Base-by-base conservation (phyloP, 2,329 filamentous ascomycete species). In the Zymoseptoria passerinii region DNA sequence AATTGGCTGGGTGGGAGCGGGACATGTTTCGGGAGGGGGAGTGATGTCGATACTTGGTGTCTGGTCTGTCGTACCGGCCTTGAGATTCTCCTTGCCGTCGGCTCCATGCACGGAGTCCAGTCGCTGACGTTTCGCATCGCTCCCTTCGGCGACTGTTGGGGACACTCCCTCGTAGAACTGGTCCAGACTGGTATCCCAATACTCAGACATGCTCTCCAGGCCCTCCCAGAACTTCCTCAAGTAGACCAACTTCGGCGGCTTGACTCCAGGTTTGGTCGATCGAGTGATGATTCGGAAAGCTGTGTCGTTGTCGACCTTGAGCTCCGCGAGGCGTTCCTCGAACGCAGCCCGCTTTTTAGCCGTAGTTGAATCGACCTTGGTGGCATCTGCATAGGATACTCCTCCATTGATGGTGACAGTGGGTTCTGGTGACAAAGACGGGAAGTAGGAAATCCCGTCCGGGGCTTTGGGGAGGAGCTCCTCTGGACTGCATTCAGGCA, bases 131-230 rank as follows among this genome's bases (percentile, higher is more conserved):
- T 70, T 70, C 8, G 62, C 54, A 50, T 57, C 61, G n/a, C 67
- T 63, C 53, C 61, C 58, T 16, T 13, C 52, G 2, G 62, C 61
- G 40, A 61, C 56, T 28, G n/a, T 52, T 5, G 52, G n/a, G 19
- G 49, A 65, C 58, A 54, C 62, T 5, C 71, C 67, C 18, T 71
- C 68, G 49, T 77, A 77, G 67, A 84, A 84, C 28, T 83, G 71
- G 63, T 86, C 83, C 52, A 80, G 67, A 59, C 78, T 83, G 48
- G 75, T 76, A 66, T 86, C 83, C 83, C 83, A 86, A 66, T 84
- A 86, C 62, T 82, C 80, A 16, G 81, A 75, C 77, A 86, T 77
- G 40, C 77, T 78, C 63, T 85, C 81, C 55, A 86, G 73, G 2
- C 77, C 79, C 54, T 78, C 76, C 78, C 80, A 86, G 69, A 86